Conservation (phyloP, 2,329 filamentous ascomycete genomes). For the Ilyonectria destructans region DNA sequence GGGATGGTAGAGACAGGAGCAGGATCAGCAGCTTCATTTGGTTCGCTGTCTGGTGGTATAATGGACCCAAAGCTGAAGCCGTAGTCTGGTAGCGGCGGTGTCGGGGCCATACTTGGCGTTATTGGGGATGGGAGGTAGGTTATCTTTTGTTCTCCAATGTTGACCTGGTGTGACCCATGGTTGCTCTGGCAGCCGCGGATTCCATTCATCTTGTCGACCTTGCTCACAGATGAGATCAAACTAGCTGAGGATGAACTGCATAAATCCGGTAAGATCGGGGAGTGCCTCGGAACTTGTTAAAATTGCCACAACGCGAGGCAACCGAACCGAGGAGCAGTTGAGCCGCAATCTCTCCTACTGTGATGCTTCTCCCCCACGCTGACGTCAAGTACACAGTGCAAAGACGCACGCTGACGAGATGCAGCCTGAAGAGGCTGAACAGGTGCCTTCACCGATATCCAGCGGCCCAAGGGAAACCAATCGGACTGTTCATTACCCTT, state of each 20-base stretch:
- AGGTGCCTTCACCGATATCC: neutral
- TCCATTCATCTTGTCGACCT: neutral
- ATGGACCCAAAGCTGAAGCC: neutral
- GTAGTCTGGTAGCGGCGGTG: neutral
- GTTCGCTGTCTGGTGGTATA: neutral
- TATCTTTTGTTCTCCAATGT: neutral
- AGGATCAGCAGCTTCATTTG: neutral
- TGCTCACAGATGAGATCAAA: neutral
- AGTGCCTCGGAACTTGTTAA: neutral
- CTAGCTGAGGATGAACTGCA: neutral
- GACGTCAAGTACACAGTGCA: neutral
- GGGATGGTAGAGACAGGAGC: neutral
- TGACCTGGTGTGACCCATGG: neutral
- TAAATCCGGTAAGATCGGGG: neutral
- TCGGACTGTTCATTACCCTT: neutral
- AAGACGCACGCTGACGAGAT: neutral
- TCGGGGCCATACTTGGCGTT: neutral
- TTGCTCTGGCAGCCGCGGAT: neutral
- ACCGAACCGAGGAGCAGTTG: neutral
- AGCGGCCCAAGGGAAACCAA: neutral
- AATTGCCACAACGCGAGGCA: neutral
- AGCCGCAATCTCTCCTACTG: neutral
- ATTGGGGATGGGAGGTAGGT: neutral
- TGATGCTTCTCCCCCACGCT: neutral
- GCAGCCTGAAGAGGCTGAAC: neutral